Conservation (phyloP, 805 yeast species). For the Grigorovia humatica region DNA sequence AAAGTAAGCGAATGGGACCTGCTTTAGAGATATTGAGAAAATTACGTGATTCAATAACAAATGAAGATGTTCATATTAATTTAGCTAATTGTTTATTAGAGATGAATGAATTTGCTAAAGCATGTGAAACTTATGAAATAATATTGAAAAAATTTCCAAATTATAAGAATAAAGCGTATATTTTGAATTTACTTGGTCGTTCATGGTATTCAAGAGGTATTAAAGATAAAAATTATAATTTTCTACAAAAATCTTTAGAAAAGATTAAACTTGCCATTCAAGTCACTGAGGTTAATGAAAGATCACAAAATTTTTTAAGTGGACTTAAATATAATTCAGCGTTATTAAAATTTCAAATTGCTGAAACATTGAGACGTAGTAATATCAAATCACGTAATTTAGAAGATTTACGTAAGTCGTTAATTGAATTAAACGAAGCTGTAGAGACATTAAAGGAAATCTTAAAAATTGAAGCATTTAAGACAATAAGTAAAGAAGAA, state of each 20-base stretch:
- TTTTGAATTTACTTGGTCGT: constrained; percentile 66
- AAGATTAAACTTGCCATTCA: constrained; percentile 49
- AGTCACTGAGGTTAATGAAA: constrained; percentile 14
- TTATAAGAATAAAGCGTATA: constrained; percentile 51
- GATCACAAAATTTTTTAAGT: constrained; percentile 31
- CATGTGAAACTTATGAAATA: constrained; percentile 80
- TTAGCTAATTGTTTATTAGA: constrained; percentile 82
- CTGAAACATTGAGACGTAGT: constrained; percentile 65
- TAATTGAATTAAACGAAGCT: constrained; percentile 51
- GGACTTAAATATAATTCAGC: constrained; percentile 70
- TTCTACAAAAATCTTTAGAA: constrained; percentile 50
- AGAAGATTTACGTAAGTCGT: constrained; percentile 48
- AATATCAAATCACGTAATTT: constrained; percentile 49
- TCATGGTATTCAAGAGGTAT: constrained; percentile 80
- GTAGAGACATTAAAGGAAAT: constrained; percentile 49
- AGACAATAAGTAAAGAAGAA: constrained; percentile 74
- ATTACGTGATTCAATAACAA: constrained; percentile 80
- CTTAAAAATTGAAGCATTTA: constrained; percentile 36
- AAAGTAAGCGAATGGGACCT: constrained; percentile 58
- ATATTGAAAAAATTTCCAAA: constrained; percentile 57
- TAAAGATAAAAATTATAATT: constrained; percentile 53
- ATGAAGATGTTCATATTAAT: constrained; percentile 72
- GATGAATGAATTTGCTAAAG: constrained; percentile 69
- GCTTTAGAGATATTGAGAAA: constrained; percentile 84
- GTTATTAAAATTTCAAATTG: constrained; percentile 73